These are phyloP conservation scores for Colletotrichum caudatum DNA, from an alignment of 2,329 filamentous ascomycete genomes.

Conservation along the genomic window DNA sequence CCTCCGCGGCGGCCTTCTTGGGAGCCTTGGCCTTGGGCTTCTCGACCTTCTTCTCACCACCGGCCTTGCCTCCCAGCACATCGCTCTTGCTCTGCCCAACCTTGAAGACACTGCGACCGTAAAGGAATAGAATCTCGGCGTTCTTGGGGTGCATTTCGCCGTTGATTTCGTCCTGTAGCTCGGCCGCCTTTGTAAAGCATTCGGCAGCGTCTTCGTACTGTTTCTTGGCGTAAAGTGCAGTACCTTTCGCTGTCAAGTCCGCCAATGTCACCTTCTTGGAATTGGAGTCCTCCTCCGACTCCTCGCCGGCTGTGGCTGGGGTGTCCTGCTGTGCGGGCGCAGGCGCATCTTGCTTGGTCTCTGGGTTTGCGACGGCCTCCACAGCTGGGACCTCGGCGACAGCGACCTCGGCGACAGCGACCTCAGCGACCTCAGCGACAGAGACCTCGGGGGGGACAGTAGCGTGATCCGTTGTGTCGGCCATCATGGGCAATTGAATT, in stretches of 20 bases:
- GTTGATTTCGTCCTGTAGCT: slow-evolving; percentile 90
- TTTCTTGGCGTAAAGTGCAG: slow-evolving; percentile 88
- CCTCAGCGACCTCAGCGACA: slow-evolving; percentile 39
- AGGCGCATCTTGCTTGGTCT: slow-evolving; percentile 39
- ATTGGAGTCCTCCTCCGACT: slow-evolving; percentile 58
- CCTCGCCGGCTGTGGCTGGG: slow-evolving; percentile 33
- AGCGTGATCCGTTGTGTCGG: slow-evolving; percentile 48
- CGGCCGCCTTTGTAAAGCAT: slow-evolving; percentile 87
- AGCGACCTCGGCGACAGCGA: slow-evolving; percentile 39
- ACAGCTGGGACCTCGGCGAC: slow-evolving; percentile 30
- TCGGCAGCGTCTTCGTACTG: slow-evolving; percentile 89
- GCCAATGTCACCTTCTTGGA: slow-evolving; percentile 75
- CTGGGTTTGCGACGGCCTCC: slow-evolving; percentile 44
- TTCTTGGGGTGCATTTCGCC: slow-evolving; percentile 93
- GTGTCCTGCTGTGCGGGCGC: slow-evolving; percentile 33
- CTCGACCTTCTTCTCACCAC: slow-evolving; percentile 62
- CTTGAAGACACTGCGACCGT: slow-evolving; percentile 93
- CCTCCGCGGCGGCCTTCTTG: slow-evolving; percentile 51
- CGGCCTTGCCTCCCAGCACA: slow-evolving; percentile 86
- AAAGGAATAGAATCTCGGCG: slow-evolving; percentile 92
- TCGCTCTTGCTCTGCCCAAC: slow-evolving; percentile 95
- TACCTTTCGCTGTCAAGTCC: slow-evolving; percentile 83
- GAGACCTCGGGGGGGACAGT: slow-evolving; percentile 43
- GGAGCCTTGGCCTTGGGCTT: slow-evolving; percentile 51
- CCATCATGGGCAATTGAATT: slow-evolving; percentile 42